Evolutionary conservation across 179 eudicot species (phyloP).

Genomic region (Silene coronaria): DNA sequence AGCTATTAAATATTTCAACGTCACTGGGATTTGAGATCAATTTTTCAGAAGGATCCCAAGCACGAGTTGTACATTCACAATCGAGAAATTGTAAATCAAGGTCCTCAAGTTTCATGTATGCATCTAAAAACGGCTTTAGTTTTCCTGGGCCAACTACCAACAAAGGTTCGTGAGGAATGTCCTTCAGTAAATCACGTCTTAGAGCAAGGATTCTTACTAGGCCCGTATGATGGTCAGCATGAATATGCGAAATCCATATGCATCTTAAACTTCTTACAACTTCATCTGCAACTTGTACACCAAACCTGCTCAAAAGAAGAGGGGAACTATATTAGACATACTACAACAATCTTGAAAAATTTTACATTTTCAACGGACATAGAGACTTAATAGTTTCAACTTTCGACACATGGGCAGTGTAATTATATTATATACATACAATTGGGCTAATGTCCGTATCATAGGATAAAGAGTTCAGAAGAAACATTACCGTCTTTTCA

Average conservation of each 20-base stretch:
- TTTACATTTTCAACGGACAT: no score
- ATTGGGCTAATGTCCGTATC: no score
- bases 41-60: constrained; percentile 41
- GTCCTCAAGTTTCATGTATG: constrained; percentile 83
- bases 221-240: constrained; percentile 98
- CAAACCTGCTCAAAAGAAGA: constrained; percentile 69
- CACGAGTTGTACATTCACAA: constrained; percentile 70
- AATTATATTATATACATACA: no score
- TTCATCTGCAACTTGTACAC: constrained; percentile 79
- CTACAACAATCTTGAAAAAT: no score
- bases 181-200: constrained; percentile 63
- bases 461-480: not conserved
- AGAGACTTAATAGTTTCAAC: no score
- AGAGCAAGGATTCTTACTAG: constrained; percentile 87
- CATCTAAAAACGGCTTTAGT: constrained; percentile 64
- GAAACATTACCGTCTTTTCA: constrained; percentile 72
- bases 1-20: no score
- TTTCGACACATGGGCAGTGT: no score
- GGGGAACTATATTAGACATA: no score
- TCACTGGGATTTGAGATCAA: no score
- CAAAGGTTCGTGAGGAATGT: constrained; percentile 66
- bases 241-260: constrained; percentile 96
- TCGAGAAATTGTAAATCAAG: constrained; percentile 81
- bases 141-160: constrained; percentile 80
- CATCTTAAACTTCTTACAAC: constrained; percentile 64